Evolutionary conservation across 208 protist genomes (phyloP).

Genomic region (Crithidia sp.): DNA sequence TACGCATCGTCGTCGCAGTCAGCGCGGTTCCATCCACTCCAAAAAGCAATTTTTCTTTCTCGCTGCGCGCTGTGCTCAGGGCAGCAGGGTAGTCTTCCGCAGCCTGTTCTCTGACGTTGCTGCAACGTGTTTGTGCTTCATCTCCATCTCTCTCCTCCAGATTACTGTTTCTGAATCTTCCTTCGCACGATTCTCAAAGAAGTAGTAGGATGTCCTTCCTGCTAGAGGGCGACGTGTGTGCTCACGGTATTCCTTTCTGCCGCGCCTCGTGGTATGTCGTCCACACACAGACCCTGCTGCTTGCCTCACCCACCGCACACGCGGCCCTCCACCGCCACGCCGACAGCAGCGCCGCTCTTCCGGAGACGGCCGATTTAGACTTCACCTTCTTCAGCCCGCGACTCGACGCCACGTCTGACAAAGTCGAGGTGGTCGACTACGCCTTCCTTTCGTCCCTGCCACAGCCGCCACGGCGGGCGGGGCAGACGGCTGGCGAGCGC

Average conservation of each 20-base stretch:
- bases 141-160: no score
- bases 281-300: conserved; percentile 17
- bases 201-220: not conserved
- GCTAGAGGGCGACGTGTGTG: conserved; percentile 10
- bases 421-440: conserved; percentile 41
- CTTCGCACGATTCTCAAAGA: no score
- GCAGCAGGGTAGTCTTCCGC: no score
- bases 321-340: not conserved
- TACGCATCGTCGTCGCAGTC: no score
- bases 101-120: no score
- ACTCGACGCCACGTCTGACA: conserved; percentile 9
- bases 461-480: conserved; percentile 26
- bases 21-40: no score
- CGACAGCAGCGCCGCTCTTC: not conserved
- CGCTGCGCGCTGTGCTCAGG: no score
- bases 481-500: conserved; percentile 27
- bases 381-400: conserved; percentile 45
- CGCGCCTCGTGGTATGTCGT: conserved; percentile 38
- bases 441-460: conserved; percentile 31
- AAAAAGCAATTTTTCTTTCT: no score
- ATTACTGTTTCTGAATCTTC: no score
- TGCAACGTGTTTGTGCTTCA: no score
- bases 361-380: conserved; percentile 39
- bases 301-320: conserved; percentile 26
- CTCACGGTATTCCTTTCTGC: conserved; percentile 24